phyloP scores from a whole-genome alignment of 305 asterid species.

The Petunia hybrid region DNA sequence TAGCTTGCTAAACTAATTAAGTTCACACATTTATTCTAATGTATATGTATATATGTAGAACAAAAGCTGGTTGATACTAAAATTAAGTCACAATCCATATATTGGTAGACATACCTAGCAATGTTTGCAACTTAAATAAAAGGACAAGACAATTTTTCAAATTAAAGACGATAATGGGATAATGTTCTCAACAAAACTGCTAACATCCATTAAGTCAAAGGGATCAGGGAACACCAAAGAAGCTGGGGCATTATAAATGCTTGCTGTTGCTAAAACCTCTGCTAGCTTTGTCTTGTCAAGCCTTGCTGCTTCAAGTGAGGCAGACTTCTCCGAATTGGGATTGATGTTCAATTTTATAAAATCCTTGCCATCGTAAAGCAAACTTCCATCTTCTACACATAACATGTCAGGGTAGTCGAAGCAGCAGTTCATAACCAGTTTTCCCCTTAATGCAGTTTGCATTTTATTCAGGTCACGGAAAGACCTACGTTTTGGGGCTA shows the following conservation, averaged over 20 bases:
- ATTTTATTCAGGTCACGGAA: background rate
- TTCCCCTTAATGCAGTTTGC: slow-evolving; percentile 23
- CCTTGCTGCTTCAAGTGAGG: background rate
- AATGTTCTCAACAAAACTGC: slow-evolving; percentile 4
- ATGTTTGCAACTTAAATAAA: background rate
- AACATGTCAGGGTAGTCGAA: no score
- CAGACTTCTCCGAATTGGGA: background rate
- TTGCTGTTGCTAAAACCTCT: background rate
- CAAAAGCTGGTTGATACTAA: no score
- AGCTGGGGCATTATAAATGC: background rate
- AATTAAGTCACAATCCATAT: no score
- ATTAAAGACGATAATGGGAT: slow-evolving; percentile 14
- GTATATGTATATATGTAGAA: no score
- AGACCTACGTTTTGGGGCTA: background rate
- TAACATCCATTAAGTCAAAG: background rate
- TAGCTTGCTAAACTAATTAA: no score
- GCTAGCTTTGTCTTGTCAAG: no score
- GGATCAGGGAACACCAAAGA: background rate
- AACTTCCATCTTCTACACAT: background rate
- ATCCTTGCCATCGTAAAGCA: background rate
- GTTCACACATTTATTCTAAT: no score
- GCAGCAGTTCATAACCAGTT: background rate
- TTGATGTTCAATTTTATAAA: background rate
- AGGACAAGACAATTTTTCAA: background rate
- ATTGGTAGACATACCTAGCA: no score